phyloP scores from a whole-genome alignment of 2,329 filamentous ascomycete species.

The Escovopsis sp. region DNA sequence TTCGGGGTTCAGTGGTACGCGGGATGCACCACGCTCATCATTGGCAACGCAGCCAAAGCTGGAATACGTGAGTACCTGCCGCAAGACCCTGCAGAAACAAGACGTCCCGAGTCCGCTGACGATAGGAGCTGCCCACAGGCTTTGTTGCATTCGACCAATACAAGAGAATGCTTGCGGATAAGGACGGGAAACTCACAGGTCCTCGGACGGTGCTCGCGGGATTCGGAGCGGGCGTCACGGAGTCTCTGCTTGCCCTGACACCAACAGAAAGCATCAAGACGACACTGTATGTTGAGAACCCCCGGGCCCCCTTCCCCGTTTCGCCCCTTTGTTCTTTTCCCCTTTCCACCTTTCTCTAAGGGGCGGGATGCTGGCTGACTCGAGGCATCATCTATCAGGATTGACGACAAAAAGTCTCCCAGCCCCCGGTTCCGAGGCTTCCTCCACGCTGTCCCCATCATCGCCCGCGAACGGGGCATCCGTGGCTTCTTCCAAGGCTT shows the following conservation, averaged over 20 bases:
- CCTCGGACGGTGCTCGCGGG: conserved; percentile 84
- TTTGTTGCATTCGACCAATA: conserved; percentile 97
- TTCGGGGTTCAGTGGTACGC: conserved; percentile 96
- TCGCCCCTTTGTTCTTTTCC: too few relatives aligned
- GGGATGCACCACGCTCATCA: conserved; percentile 89
- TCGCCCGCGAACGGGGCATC: conserved; percentile 73
- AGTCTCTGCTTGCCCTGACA: conserved; percentile 84
- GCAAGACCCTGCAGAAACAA: not conserved
- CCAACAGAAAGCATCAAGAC: conserved; percentile 98
- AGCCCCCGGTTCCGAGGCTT: conserved; percentile 85
- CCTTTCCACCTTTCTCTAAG: too few relatives aligned
- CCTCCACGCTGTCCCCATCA: conserved; percentile 75
- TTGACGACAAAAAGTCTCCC: conserved; percentile 80
- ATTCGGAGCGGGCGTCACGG: conserved; percentile 87
- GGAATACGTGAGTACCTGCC: conserved; percentile 57
- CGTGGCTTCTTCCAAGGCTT: conserved; percentile 96
- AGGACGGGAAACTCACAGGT: conserved; percentile 75
- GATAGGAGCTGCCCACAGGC: conserved; percentile 9
- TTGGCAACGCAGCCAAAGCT: conserved; percentile 92
- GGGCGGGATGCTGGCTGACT: not conserved
- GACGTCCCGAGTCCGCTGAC: conserved; percentile 5
- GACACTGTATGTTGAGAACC: conserved; percentile 43
- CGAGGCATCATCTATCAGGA: conserved; percentile 42
- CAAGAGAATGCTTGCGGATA: conserved; percentile 67
- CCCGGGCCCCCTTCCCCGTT: not conserved